Evolutionary conservation across 495 filamentous ascomycete genomes (phyloP).

Genomic region (Glutinoglossum americanum): DNA sequence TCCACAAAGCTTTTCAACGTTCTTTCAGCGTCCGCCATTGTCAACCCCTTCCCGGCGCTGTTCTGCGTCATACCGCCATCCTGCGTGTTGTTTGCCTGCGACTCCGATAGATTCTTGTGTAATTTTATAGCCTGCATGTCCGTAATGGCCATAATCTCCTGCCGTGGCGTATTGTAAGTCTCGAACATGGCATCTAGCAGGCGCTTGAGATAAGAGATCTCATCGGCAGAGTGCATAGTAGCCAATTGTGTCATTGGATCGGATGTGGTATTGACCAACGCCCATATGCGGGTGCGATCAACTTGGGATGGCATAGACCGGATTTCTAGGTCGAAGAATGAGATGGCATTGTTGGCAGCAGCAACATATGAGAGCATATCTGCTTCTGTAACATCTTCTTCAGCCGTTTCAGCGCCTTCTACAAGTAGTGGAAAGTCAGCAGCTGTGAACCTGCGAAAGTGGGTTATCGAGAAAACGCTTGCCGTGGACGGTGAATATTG

Average conservation of each 20-base stretch:
- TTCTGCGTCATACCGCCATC: slow-evolving; percentile 16
- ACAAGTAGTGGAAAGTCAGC: neutral
- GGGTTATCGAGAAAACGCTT: slow-evolving; percentile 1
- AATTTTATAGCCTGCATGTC: slow-evolving; percentile 54
- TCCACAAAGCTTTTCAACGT: slow-evolving; percentile 46
- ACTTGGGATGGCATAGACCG: slow-evolving; percentile 45
- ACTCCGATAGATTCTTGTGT: slow-evolving; percentile 21
- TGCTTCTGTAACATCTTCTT: slow-evolving; percentile 40
- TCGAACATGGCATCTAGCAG: slow-evolving; percentile 87
- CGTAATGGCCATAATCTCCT: slow-evolving; percentile 62
- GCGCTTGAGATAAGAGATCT: slow-evolving; percentile 75
- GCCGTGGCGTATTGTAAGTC: slow-evolving; percentile 47
- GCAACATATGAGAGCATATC: slow-evolving; percentile 47
- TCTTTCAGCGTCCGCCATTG: slow-evolving; percentile 51
- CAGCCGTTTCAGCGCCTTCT: slow-evolving; percentile 23
- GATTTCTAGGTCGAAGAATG: slow-evolving; percentile 72
- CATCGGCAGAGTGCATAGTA: slow-evolving; percentile 60
- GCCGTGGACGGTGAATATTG: slow-evolving; percentile 42
- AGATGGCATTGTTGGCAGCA: slow-evolving; percentile 46
- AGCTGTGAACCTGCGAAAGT: neutral
- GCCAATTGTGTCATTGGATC: slow-evolving; percentile 71
- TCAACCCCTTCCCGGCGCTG: slow-evolving; percentile 34
- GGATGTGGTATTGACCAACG: slow-evolving; percentile 71
- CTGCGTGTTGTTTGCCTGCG: slow-evolving; percentile 20
- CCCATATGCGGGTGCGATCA: slow-evolving; percentile 35